A percentile compares a stretch with the other conserved stretches of the same genome.
These are phyloP conservation scores for Physcomitrium patens DNA, from an alignment of 225 moss, liverwort and hornwort species.

Conservation along the genomic window DNA sequence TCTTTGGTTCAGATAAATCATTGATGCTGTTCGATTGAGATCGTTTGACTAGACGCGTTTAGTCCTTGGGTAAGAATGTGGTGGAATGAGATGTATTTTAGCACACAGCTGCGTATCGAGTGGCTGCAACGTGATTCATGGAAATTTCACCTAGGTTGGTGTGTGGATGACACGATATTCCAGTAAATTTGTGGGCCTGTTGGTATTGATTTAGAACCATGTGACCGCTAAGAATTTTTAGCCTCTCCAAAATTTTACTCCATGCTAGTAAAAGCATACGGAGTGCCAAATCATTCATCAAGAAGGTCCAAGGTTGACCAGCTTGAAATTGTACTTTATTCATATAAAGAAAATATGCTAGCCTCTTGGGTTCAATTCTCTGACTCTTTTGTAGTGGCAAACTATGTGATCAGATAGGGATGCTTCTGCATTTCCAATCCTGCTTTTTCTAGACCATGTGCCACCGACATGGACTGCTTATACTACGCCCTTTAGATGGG, in stretches of 20 bases:
- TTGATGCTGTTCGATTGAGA: not conserved
- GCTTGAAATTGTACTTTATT: conserved; percentile 33
- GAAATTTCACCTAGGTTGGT: conserved; percentile 3
- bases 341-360: not conserved
- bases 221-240: not conserved
- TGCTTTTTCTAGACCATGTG: too few relatives aligned
- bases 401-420: too few relatives aligned
- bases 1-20: not conserved
- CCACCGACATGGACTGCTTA: too few relatives aligned
- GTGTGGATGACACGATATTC: not conserved
- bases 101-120: conserved; percentile 3
- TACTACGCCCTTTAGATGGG: too few relatives aligned
- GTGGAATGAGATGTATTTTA: conserved; percentile 27
- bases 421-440: too few relatives aligned
- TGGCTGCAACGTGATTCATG: not conserved
- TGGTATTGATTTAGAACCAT: not conserved
- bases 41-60: conserved; percentile 13
- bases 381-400: too few relatives aligned
- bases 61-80: not conserved
- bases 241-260: not conserved
- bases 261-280: conserved; percentile 9
- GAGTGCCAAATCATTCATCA: conserved; percentile 29
- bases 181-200: conserved; percentile 7
- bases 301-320: conserved; percentile 21
- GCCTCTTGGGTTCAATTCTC: too few relatives aligned